phyloP scores from a whole-genome alignment of 148 eudicot genomes.

The Diospyros kaki region DNA sequence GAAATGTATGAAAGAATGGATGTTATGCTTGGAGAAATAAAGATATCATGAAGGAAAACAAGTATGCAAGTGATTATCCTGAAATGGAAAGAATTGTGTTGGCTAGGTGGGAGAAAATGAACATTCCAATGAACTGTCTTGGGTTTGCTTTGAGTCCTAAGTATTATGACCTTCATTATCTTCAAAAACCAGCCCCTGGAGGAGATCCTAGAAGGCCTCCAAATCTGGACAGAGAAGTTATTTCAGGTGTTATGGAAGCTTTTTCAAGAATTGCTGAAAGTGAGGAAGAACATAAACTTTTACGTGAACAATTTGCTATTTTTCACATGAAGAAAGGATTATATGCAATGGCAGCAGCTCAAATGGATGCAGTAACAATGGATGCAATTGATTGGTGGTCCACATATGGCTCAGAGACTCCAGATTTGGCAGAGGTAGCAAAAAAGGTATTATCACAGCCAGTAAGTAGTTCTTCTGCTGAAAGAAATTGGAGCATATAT shows the following conservation, averaged over 20 bases:
- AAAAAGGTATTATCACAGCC: too few relatives aligned
- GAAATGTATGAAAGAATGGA: conserved; percentile 33
- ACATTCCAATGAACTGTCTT: conserved; percentile 6
- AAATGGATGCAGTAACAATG: too few relatives aligned
- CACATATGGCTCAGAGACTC: too few relatives aligned
- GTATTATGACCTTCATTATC: background rate
- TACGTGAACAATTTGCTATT: background rate
- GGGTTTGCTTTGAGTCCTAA: too few relatives aligned
- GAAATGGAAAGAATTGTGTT: conserved; percentile 8
- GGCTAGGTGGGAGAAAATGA: conserved; percentile 17
- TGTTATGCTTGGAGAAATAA: conserved; percentile 23
- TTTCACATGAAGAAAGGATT: too few relatives aligned
- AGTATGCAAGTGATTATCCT: background rate
- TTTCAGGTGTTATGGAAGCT: background rate
- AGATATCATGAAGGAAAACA: background rate
- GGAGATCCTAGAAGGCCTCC: background rate
- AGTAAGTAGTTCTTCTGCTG: background rate
- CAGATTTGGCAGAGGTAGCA: too few relatives aligned
- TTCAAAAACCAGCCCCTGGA: background rate
- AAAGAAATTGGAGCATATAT: conserved; percentile 8
- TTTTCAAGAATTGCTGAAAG: background rate
- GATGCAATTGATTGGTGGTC: too few relatives aligned
- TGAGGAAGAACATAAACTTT: background rate
- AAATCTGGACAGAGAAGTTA: background rate
- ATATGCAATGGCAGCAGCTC: too few relatives aligned